A percentile compares a stretch with the other conserved stretches of the same genome.
Evolutionary conservation across 805 yeast species (phyloP).

Genomic region (Candida pini): DNA sequence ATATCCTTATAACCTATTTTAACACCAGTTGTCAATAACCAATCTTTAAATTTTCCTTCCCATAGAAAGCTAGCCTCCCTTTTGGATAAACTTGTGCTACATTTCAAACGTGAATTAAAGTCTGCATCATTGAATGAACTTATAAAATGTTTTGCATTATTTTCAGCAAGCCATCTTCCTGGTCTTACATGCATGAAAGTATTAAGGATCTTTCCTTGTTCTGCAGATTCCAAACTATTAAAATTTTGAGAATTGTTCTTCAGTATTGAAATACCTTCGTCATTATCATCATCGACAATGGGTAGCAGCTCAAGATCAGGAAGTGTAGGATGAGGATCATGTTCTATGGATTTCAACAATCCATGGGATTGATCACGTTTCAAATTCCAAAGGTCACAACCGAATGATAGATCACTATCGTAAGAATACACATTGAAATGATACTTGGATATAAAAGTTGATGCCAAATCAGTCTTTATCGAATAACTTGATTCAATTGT

Average conservation of each 20-base stretch:
- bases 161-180: slow-evolving; percentile 11
- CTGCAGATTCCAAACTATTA: slow-evolving; percentile 15
- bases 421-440: slow-evolving; percentile 90
- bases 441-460: slow-evolving; percentile 77
- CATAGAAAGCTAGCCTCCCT: slow-evolving; percentile 61
- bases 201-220: slow-evolving; percentile 16
- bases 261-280: background rate
- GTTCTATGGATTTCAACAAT: background rate
- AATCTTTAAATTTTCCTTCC: slow-evolving; percentile 84
- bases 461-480: slow-evolving; percentile 66
- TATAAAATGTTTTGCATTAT: slow-evolving; percentile 18
- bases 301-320: slow-evolving; percentile 2
- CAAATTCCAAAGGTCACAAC: slow-evolving; percentile 69
- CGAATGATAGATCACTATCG: slow-evolving; percentile 78
- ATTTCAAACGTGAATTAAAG: slow-evolving; percentile 67
- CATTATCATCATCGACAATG: slow-evolving; percentile 1
- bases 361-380: background rate
- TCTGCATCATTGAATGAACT: slow-evolving; percentile 42
- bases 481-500: slow-evolving; percentile 84
- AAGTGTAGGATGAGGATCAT: background rate
- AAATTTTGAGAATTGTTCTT: too few relatives aligned
- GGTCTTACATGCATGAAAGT: slow-evolving; percentile 21
- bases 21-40: slow-evolving; percentile 71
- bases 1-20: slow-evolving; percentile 40
- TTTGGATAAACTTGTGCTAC: slow-evolving; percentile 64